A percentile compares a stretch with the other conserved stretches of the same genome.
These are phyloP conservation scores for Leishmania gerbilli DNA, from an alignment of 208 protist genomes.

Conservation along the genomic window DNA sequence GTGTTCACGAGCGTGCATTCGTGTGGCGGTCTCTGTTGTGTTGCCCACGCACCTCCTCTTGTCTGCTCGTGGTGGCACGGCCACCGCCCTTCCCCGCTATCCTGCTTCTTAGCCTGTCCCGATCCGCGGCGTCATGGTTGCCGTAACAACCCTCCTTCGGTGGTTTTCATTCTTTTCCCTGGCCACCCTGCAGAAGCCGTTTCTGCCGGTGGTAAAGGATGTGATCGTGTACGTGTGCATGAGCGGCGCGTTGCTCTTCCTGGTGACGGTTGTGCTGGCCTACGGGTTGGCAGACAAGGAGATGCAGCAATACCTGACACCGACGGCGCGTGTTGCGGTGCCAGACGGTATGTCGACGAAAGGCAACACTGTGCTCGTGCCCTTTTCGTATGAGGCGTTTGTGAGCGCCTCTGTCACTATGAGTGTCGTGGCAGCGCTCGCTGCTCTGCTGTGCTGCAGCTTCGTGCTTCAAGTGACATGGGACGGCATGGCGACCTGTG, in stretches of 20 bases:
- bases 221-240: constrained; percentile 21
- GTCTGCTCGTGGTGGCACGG: not conserved
- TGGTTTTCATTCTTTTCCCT: constrained; percentile 27
- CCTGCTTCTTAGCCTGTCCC: not conserved
- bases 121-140: constrained; percentile 1
- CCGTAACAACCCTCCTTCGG: constrained; percentile 7
- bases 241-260: constrained; percentile 24
- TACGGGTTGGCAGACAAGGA: constrained; percentile 16
- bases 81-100: not conserved
- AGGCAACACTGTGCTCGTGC: constrained; percentile 15
- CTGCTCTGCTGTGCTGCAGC: constrained; percentile 32
- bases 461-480: constrained; percentile 21
- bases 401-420: constrained; percentile 28
- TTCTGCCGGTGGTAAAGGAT: constrained; percentile 19
- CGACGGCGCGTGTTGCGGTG: constrained; percentile 3
- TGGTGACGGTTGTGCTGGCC: constrained; percentile 20
- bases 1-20: not conserved
- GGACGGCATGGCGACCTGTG: constrained; percentile 21
- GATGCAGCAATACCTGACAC: constrained; percentile 28
- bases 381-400: constrained; percentile 33
- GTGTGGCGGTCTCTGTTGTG: not conserved
- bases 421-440: constrained; percentile 23
- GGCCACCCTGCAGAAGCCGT: constrained; percentile 17
- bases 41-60: not conserved
- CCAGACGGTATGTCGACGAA: not conserved